phyloP scores from a whole-genome alignment of 805 yeast genomes.

The Yamadazyma kitorensis region DNA sequence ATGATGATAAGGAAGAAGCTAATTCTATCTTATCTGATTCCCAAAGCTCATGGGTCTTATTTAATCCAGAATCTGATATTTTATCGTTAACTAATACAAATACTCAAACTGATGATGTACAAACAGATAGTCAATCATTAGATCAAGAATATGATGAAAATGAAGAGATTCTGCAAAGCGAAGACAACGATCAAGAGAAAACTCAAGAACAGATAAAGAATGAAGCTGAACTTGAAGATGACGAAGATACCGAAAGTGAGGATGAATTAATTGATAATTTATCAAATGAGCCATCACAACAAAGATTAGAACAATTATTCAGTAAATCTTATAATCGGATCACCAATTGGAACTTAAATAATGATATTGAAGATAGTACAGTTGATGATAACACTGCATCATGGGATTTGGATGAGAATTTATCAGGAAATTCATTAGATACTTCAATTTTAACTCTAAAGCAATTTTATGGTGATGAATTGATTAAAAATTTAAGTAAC shows the following conservation, averaged over 20 bases:
- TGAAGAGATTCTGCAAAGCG: slow-evolving; percentile 8
- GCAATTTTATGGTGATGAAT: slow-evolving; percentile 31
- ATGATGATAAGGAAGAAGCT: slow-evolving; percentile 15
- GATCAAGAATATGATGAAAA: slow-evolving; percentile 14
- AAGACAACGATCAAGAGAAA: too few species aligned
- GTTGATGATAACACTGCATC: slow-evolving; percentile 35
- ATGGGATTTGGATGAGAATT: slow-evolving; percentile 34
- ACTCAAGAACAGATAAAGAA: too few species aligned
- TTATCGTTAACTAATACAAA: slow-evolving; percentile 23
- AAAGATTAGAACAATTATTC: slow-evolving; percentile 8
- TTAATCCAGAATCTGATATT: slow-evolving; percentile 30
- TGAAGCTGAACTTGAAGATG: too few species aligned
- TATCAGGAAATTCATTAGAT: slow-evolving; percentile 12
- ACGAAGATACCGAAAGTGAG: slow-evolving; percentile 8
- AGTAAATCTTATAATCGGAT: slow-evolving; percentile 14
- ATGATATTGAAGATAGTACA: too few species aligned
- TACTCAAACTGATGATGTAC: slow-evolving; percentile 6
- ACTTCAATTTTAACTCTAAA: slow-evolving; percentile 12
- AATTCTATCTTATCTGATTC: slow-evolving; percentile 21
- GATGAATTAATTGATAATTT: slow-evolving; percentile 13
- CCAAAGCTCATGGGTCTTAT: slow-evolving; percentile 27
- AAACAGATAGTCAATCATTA: slow-evolving; percentile 3
- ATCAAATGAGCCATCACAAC: slow-evolving; percentile 12
- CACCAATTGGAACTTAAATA: slow-evolving; percentile 19
- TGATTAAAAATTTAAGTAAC: slow-evolving; percentile 20